A percentile compares a stretch with the other conserved stretches of the same genome.
Conservation (phyloP, 176 grass and related monocot species). For the Aegilops sharonensis region DNA sequence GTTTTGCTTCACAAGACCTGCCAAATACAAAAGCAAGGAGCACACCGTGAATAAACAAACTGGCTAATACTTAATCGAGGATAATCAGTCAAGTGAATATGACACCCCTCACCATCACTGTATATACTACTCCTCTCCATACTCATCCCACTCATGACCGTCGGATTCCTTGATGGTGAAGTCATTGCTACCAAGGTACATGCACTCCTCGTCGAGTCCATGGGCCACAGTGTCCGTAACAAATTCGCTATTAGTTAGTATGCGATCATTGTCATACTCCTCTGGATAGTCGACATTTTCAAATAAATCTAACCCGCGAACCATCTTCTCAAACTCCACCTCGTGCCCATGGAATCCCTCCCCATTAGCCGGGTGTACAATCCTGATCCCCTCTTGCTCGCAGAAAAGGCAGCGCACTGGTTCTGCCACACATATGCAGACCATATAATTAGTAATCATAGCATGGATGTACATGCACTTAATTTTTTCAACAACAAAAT, state of each 20-base stretch:
- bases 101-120: background rate
- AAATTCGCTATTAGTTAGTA: too few relatives aligned
- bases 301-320: too few relatives aligned
- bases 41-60: background rate
- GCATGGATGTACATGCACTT: background rate
- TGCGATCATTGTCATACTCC: too few relatives aligned
- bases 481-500: background rate
- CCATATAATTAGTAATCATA: background rate
- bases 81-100: background rate
- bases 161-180: background rate
- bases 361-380: too few relatives aligned
- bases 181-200: background rate
- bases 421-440: background rate
- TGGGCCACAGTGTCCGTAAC: background rate
- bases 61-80: background rate
- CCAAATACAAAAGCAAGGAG: too few relatives aligned
- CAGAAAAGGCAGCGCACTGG: background rate
- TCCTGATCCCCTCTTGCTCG: too few relatives aligned
- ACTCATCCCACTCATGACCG: background rate
- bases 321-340: too few relatives aligned
- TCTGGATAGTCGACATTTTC: too few relatives aligned
- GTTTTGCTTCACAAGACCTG: too few relatives aligned
- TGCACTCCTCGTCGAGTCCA: background rate
- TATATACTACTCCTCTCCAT: background rate
- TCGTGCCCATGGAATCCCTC: too few relatives aligned